Evolutionary conservation across 345 rosid species (phyloP), one percentile per base, ranked within the genome.

Genomic region (Lagerstroemia speciosa): DNA sequence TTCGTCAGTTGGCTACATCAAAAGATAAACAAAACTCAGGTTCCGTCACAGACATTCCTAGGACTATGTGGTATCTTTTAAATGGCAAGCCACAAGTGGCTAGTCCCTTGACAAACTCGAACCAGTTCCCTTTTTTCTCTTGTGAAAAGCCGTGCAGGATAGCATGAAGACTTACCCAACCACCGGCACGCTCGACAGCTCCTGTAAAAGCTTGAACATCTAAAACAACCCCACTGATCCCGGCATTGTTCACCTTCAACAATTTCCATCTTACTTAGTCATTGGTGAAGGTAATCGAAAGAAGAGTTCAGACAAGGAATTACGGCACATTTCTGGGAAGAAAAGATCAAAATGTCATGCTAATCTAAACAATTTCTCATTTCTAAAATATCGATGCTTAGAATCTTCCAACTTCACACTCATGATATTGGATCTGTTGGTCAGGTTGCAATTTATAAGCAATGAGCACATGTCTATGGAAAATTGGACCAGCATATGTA

Each of bases 161-260:
- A n/a, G n/a, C n/a, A n/a, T 3, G 58, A 64, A 67, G 53, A 16
- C 24, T 62, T 62, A 50, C 71, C 32, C 46, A 34, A 12, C 57
- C 76, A 71, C 77, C 75, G 20, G 31, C 32, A 37, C 68, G 66
- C 16, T 69, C 64, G 17, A 60, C 32, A 19, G 64, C 73, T 29
- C 55, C 60, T 1, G 76, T 46, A 29, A 73, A 19, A 46, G 48
- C 71, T 12, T 76, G 74, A 6, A 1, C 19, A 50, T 85, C 74
- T 8, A 75, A 1, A 19, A 11, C 41, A 55, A 15, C 2, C 22
- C 80, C 81, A 40, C 16, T 2, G 26, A 78, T 61, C 27, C 81
- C 87, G 0, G 81, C 81, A 72, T 79, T 81, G 69, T 81, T 85
- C 62, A 85, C 86, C 89, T 85, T 69, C 62, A 24, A 70, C 10